Conservation (phyloP, 1,284 basidiomycete genomes). For the Cutaneotrichosporon cutaneum region DNA sequence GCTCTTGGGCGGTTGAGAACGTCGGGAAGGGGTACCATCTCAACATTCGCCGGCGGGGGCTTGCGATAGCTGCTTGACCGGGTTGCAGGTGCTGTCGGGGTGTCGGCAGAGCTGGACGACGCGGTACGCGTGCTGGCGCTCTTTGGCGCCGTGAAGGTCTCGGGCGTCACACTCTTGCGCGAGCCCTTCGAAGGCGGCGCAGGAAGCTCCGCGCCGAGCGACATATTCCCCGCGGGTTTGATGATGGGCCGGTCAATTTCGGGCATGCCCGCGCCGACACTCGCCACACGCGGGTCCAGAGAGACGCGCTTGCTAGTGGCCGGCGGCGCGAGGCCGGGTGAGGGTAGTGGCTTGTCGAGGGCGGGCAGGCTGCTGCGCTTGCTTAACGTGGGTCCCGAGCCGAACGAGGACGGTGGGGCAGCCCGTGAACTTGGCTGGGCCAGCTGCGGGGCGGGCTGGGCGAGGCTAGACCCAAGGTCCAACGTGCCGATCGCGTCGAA, state of each 20-base stretch:
- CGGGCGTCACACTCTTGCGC: background rate
- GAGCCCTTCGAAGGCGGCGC: background rate
- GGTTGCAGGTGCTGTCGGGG: background rate
- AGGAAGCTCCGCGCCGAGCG: background rate
- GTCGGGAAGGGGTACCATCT: slow-evolving; percentile 1
- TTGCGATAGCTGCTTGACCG: background rate
- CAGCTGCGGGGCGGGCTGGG: background rate
- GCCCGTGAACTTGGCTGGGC: background rate
- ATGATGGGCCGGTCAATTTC: background rate
- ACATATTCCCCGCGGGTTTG: background rate
- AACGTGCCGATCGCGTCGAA: slow-evolving; percentile 1
- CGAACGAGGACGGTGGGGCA: background rate
- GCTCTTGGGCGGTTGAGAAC: background rate
- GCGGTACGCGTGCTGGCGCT: background rate
- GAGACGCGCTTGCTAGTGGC: background rate
- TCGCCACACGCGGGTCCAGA: background rate
- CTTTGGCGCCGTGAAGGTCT: background rate
- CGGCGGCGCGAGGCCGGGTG: background rate
- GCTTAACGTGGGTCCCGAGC: background rate
- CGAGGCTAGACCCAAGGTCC: background rate
- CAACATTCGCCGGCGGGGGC: background rate
- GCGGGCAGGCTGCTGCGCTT: background rate
- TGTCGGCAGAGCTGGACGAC: background rate
- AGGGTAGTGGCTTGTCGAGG: slow-evolving; percentile 5
- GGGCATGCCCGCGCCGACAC: background rate